Evolutionary conservation across 805 yeast genomes (phyloP).

Genomic region (Saturnispora quitensis): DNA sequence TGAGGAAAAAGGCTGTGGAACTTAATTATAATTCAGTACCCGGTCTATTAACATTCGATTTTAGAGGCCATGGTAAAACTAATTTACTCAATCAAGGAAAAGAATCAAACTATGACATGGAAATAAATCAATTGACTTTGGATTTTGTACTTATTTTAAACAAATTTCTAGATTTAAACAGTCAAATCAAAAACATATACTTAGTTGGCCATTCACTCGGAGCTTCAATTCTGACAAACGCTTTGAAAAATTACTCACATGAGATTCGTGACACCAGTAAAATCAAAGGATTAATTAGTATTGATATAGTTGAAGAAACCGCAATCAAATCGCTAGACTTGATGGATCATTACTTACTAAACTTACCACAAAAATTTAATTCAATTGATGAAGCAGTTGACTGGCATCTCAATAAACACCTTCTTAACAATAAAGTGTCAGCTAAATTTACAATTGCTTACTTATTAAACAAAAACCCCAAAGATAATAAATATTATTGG

Average conservation of each 20-base stretch:
- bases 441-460: conserved; percentile 78
- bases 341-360: conserved; percentile 57
- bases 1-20: conserved; percentile 30
- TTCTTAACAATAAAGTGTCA: conserved; percentile 48
- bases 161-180: conserved; percentile 26
- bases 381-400: conserved; percentile 53
- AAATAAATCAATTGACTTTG: conserved; percentile 40
- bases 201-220: conserved; percentile 90
- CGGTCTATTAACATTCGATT: conserved; percentile 67
- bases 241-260: conserved; percentile 24
- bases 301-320: conserved; percentile 93
- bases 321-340: conserved; percentile 61
- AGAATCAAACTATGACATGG: conserved; percentile 27
- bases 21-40: conserved; percentile 31
- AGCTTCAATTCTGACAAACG: conserved; percentile 68
- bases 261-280: conserved; percentile 14
- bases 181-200: conserved; percentile 29
- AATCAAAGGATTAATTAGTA: conserved; percentile 61
- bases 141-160: conserved; percentile 50
- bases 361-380: conserved; percentile 55
- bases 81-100: conserved; percentile 16
- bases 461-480: conserved; percentile 29
- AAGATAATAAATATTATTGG: conserved; percentile 37
- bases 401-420: conserved; percentile 63
- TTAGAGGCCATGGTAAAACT: conserved; percentile 76